These are phyloP conservation scores for Triglochin maritima DNA, from an alignment of 106 monocot genomes.

Conservation along the genomic window DNA sequence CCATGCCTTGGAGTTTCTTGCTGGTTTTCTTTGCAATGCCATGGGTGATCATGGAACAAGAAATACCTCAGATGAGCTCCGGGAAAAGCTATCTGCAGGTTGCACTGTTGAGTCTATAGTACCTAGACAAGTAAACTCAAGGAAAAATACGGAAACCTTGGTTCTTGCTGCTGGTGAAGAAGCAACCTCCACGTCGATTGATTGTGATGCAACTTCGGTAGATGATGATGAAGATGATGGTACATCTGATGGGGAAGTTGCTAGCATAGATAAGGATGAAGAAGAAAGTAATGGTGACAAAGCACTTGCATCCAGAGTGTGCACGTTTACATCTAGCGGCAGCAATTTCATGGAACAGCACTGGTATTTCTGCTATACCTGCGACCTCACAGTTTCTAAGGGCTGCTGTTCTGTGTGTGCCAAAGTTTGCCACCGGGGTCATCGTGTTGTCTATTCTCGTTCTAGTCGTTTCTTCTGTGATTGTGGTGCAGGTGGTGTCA, in stretches of 20 bases:
- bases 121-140: constrained; percentile 30
- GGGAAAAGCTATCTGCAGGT: constrained; percentile 38
- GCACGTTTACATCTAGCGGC: constrained; percentile 98
- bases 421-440: constrained; percentile 91
- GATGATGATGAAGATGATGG: constrained; percentile 99
- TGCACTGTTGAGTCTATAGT: constrained; percentile 37
- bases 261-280: constrained; percentile 78
- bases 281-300: constrained; percentile 83
- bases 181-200: constrained; percentile 36
- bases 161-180: constrained; percentile 46
- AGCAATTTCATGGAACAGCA: constrained; percentile 99
- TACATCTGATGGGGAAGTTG: constrained; percentile 92
- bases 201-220: constrained; percentile 78
- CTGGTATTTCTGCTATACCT: constrained; percentile 99
- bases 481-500: constrained; percentile 97
- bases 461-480: constrained; percentile 99
- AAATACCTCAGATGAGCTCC: constrained; percentile 22
- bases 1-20: constrained; percentile 61
- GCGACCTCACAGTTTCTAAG: constrained; percentile 92
- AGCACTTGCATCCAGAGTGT: constrained; percentile 83
- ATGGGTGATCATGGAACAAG: constrained; percentile 50
- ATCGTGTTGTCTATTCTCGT: constrained; percentile 96
- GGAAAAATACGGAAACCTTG: constrained; percentile 56
- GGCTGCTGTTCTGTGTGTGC: constrained; percentile 98
- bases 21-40: constrained; percentile 55